These are phyloP conservation scores for Amoebophrya sp. DNA, from an alignment of 169 alveolate species.

Conservation along the genomic window DNA sequence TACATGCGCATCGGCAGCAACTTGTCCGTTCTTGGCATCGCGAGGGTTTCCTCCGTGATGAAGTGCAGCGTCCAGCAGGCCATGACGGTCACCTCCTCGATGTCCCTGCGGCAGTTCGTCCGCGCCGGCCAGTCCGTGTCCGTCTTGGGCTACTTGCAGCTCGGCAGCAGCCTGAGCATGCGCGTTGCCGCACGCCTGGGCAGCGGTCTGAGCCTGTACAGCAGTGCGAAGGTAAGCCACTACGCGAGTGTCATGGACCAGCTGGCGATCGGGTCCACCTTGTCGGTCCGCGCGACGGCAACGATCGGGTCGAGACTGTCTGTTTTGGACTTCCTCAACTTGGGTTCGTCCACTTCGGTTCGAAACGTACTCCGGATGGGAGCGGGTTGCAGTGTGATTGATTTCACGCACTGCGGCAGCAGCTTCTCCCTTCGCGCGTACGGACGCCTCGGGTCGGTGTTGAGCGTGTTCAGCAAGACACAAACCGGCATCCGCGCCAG, in stretches of 20 bases:
- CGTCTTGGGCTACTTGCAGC: neutral
- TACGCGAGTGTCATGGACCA: neutral
- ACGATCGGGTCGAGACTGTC: neutral
- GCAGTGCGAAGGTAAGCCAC: neutral
- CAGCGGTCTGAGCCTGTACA: neutral
- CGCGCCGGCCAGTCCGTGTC: neutral
- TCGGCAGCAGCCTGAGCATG: slow-evolving; percentile 12
- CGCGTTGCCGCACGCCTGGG: neutral
- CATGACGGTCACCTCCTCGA: neutral
- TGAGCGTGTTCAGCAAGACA: neutral
- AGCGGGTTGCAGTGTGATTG: neutral
- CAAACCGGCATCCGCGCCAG: neutral
- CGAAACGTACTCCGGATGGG: neutral
- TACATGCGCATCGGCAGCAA: slow-evolving; percentile 11
- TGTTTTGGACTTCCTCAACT: neutral
- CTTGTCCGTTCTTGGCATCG: neutral
- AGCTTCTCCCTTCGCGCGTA: neutral
- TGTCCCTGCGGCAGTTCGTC: neutral
- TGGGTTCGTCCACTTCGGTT: neutral
- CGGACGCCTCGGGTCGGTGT: neutral
- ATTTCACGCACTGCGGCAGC: neutral
- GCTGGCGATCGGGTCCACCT: neutral
- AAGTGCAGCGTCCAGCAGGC: too few relatives aligned
- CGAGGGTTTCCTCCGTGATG: neutral
- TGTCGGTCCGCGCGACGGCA: neutral